phyloP scores from a whole-genome alignment of 495 filamentous ascomycete genomes.

The Aspergillus olivimuriae region DNA sequence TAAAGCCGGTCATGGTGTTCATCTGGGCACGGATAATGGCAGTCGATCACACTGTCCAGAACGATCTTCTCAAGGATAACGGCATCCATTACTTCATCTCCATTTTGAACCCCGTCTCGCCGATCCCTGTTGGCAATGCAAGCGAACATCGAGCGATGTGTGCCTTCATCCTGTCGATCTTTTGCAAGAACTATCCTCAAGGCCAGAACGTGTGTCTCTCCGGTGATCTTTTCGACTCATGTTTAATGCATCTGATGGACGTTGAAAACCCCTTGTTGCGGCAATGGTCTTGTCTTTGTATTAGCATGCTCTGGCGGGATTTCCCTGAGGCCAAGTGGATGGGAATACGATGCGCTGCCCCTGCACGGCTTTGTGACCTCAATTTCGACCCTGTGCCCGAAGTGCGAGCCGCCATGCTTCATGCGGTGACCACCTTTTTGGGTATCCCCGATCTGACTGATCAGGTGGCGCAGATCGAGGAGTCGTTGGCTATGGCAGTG shows the following conservation, averaged over 20 bases:
- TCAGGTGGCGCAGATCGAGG: conserved; percentile 84
- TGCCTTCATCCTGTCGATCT: conserved; percentile 93
- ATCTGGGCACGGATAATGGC: conserved; percentile 98
- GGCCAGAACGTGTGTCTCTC: conserved; percentile 85
- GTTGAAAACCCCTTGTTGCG: conserved; percentile 79
- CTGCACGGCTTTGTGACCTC: conserved; percentile 68
- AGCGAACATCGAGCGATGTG: conserved; percentile 98
- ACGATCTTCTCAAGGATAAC: conserved; percentile 89
- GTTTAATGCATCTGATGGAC: conserved; percentile 73
- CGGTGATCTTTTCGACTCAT: conserved; percentile 73
- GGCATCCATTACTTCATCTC: conserved; percentile 94
- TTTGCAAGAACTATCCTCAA: conserved; percentile 88
- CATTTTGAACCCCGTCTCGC: conserved; percentile 76
- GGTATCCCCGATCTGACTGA: conserved; percentile 90
- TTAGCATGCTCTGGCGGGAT: conserved; percentile 91
- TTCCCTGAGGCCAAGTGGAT: conserved; percentile 90
- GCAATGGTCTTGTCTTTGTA: conserved; percentile 94
- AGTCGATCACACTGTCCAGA: conserved; percentile 87
- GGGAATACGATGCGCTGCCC: conserved; percentile 77
- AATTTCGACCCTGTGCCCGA: conserved; percentile 89
- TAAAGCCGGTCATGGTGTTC: conserved; percentile 99
- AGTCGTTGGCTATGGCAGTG: conserved; percentile 75
- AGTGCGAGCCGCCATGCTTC: conserved; percentile 86
- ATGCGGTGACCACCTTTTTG: conserved; percentile 88
- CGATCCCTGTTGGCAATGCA: conserved; percentile 74